Evolutionary conservation across 441 rosid genomes (phyloP).

Genomic region (Pelargonium exstipulatum): DNA sequence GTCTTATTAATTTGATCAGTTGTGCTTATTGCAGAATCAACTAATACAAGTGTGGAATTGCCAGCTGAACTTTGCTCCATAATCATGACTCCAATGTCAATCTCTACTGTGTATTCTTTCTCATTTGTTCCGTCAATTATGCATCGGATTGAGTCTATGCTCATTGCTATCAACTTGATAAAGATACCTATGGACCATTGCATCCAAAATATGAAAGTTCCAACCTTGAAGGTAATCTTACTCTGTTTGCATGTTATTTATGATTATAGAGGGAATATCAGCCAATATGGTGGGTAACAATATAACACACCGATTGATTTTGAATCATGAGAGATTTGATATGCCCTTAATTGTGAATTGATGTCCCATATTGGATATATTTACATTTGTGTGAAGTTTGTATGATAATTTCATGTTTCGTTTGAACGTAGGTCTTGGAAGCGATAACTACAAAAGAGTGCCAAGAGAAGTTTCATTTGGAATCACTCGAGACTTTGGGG

Average conservation of each 20-base stretch:
- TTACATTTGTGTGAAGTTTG: too few species aligned
- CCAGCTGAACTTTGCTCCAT: conserved; percentile 83
- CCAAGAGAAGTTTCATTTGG: conserved; percentile 71
- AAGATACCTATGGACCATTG: conserved; percentile 38
- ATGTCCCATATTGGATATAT: not conserved
- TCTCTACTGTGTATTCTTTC: conserved; percentile 60
- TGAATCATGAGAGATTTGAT: not conserved
- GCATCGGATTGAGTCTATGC: conserved; percentile 74
- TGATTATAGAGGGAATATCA: not conserved
- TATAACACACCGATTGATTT: too few species aligned
- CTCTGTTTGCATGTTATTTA: not conserved
- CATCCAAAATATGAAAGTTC: conserved; percentile 43
- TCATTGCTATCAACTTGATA: conserved; percentile 61
- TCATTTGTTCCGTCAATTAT: conserved; percentile 68
- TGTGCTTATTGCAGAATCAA: conserved; percentile 40
- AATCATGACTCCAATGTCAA: conserved; percentile 58
- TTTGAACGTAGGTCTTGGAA: conserved; percentile 58
- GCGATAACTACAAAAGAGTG: conserved; percentile 83
- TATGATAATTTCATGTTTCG: conserved; percentile 7
- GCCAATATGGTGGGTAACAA: not conserved
- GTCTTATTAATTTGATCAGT: not conserved
- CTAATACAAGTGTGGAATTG: conserved; percentile 50
- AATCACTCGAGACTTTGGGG: conserved; percentile 85
- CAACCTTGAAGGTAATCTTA: conserved; percentile 57
- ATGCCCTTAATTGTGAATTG: not conserved